These are phyloP conservation scores for Eucalyptus grandis DNA, from an alignment of 345 rosid species.

Conservation along the genomic window DNA sequence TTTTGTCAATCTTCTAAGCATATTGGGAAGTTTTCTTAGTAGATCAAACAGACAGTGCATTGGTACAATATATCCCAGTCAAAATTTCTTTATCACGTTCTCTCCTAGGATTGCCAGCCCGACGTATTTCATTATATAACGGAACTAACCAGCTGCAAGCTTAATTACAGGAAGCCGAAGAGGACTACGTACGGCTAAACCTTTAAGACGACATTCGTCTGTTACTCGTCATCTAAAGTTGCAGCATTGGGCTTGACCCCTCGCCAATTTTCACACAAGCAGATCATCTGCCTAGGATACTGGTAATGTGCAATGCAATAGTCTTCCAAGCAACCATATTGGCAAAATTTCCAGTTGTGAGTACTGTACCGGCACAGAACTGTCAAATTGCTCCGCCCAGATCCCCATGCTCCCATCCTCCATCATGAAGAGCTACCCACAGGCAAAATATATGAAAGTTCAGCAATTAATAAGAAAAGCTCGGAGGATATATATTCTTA, in stretches of 20 bases:
- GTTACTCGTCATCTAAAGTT: conserved; percentile 53
- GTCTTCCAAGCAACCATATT: conserved; percentile 80
- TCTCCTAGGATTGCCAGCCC: not conserved
- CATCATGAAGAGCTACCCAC: conserved; percentile 85
- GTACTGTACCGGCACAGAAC: conserved; percentile 49
- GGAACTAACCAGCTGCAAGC: not conserved
- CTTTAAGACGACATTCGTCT: not conserved
- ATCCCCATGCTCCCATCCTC: conserved; percentile 98
- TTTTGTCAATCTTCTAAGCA: no score
- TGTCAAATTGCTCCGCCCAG: conserved; percentile 89
- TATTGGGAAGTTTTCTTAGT: no score
- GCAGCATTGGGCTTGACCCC: conserved; percentile 79
- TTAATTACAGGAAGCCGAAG: not conserved
- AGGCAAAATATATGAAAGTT: not conserved
- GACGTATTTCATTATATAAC: not conserved
- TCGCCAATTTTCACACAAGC: conserved; percentile 71
- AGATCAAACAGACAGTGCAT: not conserved
- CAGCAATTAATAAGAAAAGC: not conserved
- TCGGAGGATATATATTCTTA: not conserved
- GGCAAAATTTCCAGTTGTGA: conserved; percentile 92
- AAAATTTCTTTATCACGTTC: not conserved
- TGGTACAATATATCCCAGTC: not conserved
- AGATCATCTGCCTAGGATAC: conserved; percentile 89
- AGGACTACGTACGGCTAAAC: not conserved
- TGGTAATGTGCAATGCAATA: conserved; percentile 93